Evolutionary conservation across 805 yeast genomes (phyloP).

Genomic region (Ogataea henricii): DNA sequence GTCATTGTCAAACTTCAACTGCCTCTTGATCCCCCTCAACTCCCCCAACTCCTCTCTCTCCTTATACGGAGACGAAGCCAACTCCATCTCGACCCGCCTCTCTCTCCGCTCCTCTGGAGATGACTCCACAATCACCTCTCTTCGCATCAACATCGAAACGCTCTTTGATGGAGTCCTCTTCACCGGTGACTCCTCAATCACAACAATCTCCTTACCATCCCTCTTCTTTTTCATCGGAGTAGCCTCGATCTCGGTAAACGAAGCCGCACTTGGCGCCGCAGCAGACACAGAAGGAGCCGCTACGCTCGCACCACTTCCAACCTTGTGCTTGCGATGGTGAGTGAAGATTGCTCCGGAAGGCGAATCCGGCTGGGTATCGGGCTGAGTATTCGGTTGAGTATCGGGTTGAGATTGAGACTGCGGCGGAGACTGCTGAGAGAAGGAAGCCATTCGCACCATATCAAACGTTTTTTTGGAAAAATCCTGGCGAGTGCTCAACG

Average conservation of each 20-base stretch:
- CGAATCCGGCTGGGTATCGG: neutral
- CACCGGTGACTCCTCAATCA: conserved; percentile 28
- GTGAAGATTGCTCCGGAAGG: conserved; percentile 21
- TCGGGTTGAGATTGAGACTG: conserved; percentile 11
- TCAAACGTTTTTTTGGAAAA: conserved; percentile 36
- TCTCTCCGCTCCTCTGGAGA: neutral
- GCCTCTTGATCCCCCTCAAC: conserved; percentile 22
- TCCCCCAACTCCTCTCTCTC: conserved; percentile 4
- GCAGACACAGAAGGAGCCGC: neutral
- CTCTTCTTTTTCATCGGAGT: conserved; percentile 30
- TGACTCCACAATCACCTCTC: conserved; percentile 6
- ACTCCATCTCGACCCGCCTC: neutral
- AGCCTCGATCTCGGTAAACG: conserved; percentile 30
- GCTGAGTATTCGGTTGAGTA: neutral
- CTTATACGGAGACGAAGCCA: conserved; percentile 39
- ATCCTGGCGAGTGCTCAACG: conserved; percentile 21
- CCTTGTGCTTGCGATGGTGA: conserved; percentile 21
- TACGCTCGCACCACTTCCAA: conserved; percentile 2
- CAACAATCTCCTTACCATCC: conserved; percentile 7
- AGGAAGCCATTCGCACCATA: conserved; percentile 31
- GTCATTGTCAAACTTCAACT: conserved; percentile 24
- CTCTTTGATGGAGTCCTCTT: conserved; percentile 16
- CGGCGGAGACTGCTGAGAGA: conserved; percentile 10
- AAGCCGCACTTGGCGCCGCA: neutral
- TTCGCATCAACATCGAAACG: conserved; percentile 4